phyloP scores from a whole-genome alignment of 2,329 filamentous ascomycete species.

The Cladophialophora bantiana region DNA sequence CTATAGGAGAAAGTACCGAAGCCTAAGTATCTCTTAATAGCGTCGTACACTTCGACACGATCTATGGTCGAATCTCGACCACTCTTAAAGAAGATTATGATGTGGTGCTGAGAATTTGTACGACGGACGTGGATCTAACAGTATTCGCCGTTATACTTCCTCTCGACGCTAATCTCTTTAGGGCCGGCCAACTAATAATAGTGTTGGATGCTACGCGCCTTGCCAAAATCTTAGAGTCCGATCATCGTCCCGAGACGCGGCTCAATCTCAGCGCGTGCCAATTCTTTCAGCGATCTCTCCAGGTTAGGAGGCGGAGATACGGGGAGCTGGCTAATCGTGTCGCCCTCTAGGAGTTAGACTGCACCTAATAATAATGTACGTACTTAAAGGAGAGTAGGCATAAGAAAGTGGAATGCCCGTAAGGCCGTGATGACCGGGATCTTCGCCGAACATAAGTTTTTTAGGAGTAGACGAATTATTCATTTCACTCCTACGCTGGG shows the following conservation, averaged over 20 bases:
- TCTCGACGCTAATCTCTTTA: constrained; percentile 73
- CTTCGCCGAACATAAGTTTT: constrained; percentile 72
- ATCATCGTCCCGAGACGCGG: constrained; percentile 65
- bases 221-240: constrained; percentile 65
- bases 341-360: constrained; percentile 20
- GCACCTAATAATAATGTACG: constrained; percentile 27
- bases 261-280: constrained; percentile 47
- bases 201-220: constrained; percentile 72
- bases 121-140: constrained; percentile 85
- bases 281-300: constrained; percentile 42
- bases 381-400: constrained; percentile 55
- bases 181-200: constrained; percentile 70
- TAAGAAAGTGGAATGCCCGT: constrained; percentile 61
- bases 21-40: constrained; percentile 52
- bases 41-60: constrained; percentile 65
- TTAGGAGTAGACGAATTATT: constrained; percentile 80
- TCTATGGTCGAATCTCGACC: constrained; percentile 79
- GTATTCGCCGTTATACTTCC: constrained; percentile 87
- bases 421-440: constrained; percentile 66
- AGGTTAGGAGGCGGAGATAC: constrained; percentile 45
- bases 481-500: constrained; percentile 81
- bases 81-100: constrained; percentile 63
- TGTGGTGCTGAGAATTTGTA: constrained; percentile 60
- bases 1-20: too few relatives aligned
- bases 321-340: constrained; percentile 48